These are phyloP conservation scores for Neonectria magnoliae DNA, from an alignment of 2,329 filamentous ascomycete species.

Conservation along the genomic window DNA sequence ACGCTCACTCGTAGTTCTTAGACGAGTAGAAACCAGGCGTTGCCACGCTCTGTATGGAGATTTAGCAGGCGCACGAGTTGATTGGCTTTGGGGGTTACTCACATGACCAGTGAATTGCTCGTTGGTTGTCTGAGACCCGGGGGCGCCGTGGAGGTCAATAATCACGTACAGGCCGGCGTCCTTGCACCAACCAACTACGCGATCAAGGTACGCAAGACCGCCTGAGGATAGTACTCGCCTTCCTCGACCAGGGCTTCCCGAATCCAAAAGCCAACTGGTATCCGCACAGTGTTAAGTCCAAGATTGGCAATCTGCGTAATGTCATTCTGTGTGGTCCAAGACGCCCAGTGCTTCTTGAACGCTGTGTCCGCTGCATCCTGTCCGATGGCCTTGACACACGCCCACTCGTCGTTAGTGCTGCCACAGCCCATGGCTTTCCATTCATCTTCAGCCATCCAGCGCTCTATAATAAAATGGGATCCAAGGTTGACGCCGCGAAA, in stretches of 20 bases:
- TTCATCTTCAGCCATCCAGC: slow-evolving; percentile 39
- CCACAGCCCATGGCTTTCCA: slow-evolving; percentile 41
- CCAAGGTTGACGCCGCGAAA: slow-evolving; percentile 42
- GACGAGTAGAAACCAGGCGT: slow-evolving; percentile 63
- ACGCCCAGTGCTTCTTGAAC: slow-evolving; percentile 40
- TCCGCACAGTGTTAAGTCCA: slow-evolving; percentile 39
- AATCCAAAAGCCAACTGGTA: slow-evolving; percentile 44
- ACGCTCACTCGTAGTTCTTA: slow-evolving; percentile 65
- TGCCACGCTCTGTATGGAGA: slow-evolving; percentile 5
- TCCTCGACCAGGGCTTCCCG: slow-evolving; percentile 28
- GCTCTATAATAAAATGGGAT: slow-evolving; percentile 42
- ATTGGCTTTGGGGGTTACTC: background rate
- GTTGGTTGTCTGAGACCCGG: slow-evolving; percentile 34
- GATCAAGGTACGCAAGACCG: slow-evolving; percentile 39
- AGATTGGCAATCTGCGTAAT: slow-evolving; percentile 38
- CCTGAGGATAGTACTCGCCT: slow-evolving; percentile 37
- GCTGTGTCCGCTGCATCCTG: slow-evolving; percentile 36
- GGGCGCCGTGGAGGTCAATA: slow-evolving; percentile 40
- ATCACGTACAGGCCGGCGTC: slow-evolving; percentile 38
- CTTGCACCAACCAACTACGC: slow-evolving; percentile 40
- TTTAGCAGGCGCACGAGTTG: too few species aligned
- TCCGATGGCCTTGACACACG: slow-evolving; percentile 38
- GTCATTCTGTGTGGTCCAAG: slow-evolving; percentile 37
- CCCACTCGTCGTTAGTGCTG: slow-evolving; percentile 40
- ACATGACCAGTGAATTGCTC: slow-evolving; percentile 42